Evolutionary conservation across 352 stramenopile species (phyloP), one percentile per base, ranked within the genome.

Genomic region (Phytophthora fragariae): DNA sequence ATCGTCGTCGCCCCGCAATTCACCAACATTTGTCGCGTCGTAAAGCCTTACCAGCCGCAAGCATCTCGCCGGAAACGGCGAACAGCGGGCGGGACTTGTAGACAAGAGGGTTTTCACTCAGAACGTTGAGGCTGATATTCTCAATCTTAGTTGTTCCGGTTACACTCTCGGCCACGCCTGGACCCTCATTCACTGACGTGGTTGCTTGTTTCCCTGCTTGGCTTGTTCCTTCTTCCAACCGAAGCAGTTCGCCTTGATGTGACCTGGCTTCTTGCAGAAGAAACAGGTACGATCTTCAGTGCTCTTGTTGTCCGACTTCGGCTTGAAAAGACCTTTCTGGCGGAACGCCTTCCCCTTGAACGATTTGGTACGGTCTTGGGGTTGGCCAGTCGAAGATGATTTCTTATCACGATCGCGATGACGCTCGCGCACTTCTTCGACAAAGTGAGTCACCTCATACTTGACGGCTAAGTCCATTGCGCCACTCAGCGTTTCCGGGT

Each of bases 391-490:
- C 37, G 37, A 44, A 12, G 37, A 44, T 0, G 14, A 27, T 14
- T 17, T 44, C 37, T 44, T 44, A 0, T 44, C 11, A 1, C 37
- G 37, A 12, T 44, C 14, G 35, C 9, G 35, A 15, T 41, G 35
- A 15, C 1, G 35, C 9, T 41, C 35, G 35, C 35, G 50, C 4
- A 14, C 11, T 37, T 57, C 50, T 4, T 57, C 50, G 5, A 57
- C 50, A 19, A 57, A 35, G 24, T 57, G 50, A 9, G 49, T 53
- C 11, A 67, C 49, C 11, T 67, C 60, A 12, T 44, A 44, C 21
- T 60, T 67, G 60, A 67, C 33, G 5, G 60, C 19, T 2, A 67
- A 31, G n/a, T 59, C 49, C 60, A 67, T 67, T 11, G 49, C 60
- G 1, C 59, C 49, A 2, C 19, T 67, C 47, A 67, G 33, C 6